phyloP scores from a whole-genome alignment of 257 asterid species.

The Solanum raphanifolium region DNA sequence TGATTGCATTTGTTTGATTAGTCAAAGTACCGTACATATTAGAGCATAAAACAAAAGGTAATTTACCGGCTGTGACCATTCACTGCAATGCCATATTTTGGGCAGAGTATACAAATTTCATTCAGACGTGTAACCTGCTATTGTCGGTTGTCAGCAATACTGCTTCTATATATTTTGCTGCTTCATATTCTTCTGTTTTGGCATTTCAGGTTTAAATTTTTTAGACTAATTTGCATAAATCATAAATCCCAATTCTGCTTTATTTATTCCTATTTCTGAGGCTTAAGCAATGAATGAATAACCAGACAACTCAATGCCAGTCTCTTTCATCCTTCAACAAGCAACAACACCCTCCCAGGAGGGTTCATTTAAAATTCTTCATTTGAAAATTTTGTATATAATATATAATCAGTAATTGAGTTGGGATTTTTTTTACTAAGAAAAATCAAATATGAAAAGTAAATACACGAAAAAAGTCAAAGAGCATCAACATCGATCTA shows the following conservation, averaged over 20 bases:
- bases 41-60: neutral
- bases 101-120: constrained; percentile 39
- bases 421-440: neutral
- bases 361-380: neutral
- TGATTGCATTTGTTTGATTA: neutral
- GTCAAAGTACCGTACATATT: neutral
- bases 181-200: neutral
- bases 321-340: neutral
- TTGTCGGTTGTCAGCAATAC: constrained; percentile 37
- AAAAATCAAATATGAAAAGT: neutral
- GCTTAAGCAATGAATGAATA: constrained; percentile 11
- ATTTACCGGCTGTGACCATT: constrained; percentile 32
- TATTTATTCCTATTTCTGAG: constrained; percentile 31
- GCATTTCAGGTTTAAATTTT: neutral
- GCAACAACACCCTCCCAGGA: neutral
- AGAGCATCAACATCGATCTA: neutral
- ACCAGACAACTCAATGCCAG: neutral
- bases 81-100: constrained; percentile 30
- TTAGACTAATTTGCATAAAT: neutral
- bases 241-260: constrained; percentile 11
- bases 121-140: constrained; percentile 32
- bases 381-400: neutral
- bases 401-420: neutral
- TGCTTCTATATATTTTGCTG: constrained; percentile 13
- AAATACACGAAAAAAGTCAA: neutral